Percentiles rank a stretch among this genome's conserved stretches.
Evolutionary conservation across 2,329 filamentous ascomycete genomes (phyloP).

Genomic region (Aspergillus intermedius): DNA sequence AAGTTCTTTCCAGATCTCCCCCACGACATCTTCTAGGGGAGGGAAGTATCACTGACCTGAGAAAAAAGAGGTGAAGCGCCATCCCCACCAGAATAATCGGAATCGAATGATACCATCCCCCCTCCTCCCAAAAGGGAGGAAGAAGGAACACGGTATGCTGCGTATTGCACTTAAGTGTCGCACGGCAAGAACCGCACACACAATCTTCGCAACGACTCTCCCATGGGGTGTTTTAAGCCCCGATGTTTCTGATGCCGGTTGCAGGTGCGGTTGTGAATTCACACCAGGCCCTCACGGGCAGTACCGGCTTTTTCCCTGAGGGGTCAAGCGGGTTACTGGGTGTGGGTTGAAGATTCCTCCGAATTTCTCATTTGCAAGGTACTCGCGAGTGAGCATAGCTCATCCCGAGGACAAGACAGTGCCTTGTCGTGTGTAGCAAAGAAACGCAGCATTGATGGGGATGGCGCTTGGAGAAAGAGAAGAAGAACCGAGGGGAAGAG

Average conservation of each 20-base stretch:
- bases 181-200: constrained; percentile 48
- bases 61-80: constrained; percentile 56
- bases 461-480: constrained; percentile 59
- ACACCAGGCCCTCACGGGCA: constrained; percentile 85
- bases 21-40: not conserved
- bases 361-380: constrained; percentile 91
- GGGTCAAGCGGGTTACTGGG: constrained; percentile 34
- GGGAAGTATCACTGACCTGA: constrained; percentile 41
- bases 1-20: constrained; percentile 14
- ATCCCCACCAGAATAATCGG: constrained; percentile 83
- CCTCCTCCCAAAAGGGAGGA: constrained; percentile 21
- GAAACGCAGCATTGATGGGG: constrained; percentile 91
- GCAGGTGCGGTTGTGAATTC: constrained; percentile 61
- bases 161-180: constrained; percentile 95
- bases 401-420: constrained; percentile 19
- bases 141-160: constrained; percentile 58
- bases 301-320: constrained; percentile 35
- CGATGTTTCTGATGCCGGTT: constrained; percentile 89
- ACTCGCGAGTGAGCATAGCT: constrained; percentile 8
- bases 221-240: constrained; percentile 64
- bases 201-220: constrained; percentile 93
- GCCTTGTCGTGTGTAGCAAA: constrained; percentile 75
- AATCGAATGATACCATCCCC: constrained; percentile 69
- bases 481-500: constrained; percentile 17
- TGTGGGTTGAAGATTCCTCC: constrained; percentile 77